Conservation (phyloP, 345 rosid species). For the Melastoma malabathricum region DNA sequence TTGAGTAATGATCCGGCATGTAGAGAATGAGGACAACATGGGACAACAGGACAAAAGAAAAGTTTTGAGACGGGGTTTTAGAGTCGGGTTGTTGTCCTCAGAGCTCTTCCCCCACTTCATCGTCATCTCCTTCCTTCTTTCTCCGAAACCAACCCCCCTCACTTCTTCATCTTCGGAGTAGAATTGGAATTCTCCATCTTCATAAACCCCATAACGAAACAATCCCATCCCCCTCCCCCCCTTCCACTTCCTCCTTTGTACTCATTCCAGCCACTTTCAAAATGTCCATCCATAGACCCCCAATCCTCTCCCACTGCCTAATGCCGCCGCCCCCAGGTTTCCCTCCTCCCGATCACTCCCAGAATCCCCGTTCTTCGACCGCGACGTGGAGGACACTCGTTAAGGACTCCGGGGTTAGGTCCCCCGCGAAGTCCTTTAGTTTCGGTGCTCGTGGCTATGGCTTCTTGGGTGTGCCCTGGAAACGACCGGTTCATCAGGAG, state of each 20-base stretch:
- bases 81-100: constrained; percentile 12
- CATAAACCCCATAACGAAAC: neutral
- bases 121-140: neutral
- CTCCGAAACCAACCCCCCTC: no score
- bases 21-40: neutral
- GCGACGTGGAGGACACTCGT: constrained; percentile 74
- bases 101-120: neutral
- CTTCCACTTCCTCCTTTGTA: neutral
- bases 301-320: constrained; percentile 10
- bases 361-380: constrained; percentile 17
- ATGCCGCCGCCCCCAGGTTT: constrained; percentile 17
- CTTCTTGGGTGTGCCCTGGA: constrained; percentile 24
- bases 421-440: constrained; percentile 11
- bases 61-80: constrained; percentile 50
- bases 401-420: constrained; percentile 32
- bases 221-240: neutral
- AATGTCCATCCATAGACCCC: constrained; percentile 36
- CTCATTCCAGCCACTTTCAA: constrained; percentile 20
- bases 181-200: no score
- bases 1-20: neutral
- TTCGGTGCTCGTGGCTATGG: constrained; percentile 10
- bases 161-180: no score
- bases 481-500: constrained; percentile 10
- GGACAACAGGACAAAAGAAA: neutral
- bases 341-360: constrained; percentile 15